phyloP scores from a whole-genome alignment of 768 basidiomycete species.

The Termitomyces sp. region DNA sequence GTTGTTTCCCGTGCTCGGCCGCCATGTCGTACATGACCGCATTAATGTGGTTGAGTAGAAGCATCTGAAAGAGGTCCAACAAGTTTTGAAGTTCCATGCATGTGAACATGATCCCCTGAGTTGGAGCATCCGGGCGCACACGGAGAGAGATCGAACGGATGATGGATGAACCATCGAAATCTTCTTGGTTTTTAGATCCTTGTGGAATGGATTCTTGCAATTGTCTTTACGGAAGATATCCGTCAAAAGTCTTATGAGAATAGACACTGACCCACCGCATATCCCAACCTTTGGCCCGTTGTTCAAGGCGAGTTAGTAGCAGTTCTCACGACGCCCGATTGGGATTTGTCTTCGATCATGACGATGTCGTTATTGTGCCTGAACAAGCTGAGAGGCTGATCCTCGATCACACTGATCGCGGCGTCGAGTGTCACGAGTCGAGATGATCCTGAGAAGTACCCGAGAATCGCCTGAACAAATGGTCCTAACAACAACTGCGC shows the following conservation, averaged over 20 bases:
- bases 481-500: conserved; percentile 20
- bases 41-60: conserved; percentile 5
- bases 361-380: conserved; percentile 30
- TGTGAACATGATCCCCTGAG: conserved; percentile 15
- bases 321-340: conserved; percentile 14
- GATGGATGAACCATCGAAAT: conserved; percentile 21
- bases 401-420: conserved; percentile 33
- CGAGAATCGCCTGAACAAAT: conserved; percentile 31
- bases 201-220: background rate
- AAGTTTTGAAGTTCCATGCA: conserved; percentile 2
- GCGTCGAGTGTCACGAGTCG: conserved; percentile 34
- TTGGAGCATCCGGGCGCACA: conserved; percentile 7
- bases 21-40: conserved; percentile 26
- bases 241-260: background rate
- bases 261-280: background rate
- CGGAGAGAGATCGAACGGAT: conserved; percentile 15
- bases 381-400: conserved; percentile 22
- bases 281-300: background rate
- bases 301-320: conserved; percentile 2
- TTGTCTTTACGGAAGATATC: conserved; percentile 6
- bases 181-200: conserved; percentile 2
- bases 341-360: conserved; percentile 34
- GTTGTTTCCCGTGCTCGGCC: conserved; percentile 25
- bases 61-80: conserved; percentile 1
- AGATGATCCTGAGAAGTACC: conserved; percentile 29